Evolutionary conservation across 257 asterid genomes (phyloP), one percentile per base, ranked within the genome.

Genomic region (Solanum pimpinellifolium): DNA sequence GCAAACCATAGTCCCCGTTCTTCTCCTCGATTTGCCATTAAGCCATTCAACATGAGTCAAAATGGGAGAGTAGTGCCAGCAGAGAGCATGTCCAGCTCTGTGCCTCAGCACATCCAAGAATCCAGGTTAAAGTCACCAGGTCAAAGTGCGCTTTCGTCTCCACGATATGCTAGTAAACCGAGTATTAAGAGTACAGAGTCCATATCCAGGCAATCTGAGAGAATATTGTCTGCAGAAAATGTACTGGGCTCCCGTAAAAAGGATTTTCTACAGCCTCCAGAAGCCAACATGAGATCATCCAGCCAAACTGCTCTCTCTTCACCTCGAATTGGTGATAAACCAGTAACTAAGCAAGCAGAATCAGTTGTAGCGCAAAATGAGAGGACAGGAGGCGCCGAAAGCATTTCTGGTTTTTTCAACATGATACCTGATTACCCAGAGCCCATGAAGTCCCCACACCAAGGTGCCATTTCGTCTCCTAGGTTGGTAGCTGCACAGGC

Each of bases 1-100:
- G 93, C 90, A 29, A 86, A 37, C 83, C 90, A 75, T 69, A 91
- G 88, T 80, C 86, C 91, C 76, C 89, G 70, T 20, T 91, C 93
- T 80, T 86, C 93, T 66, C 94, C 95, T 3, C 76, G 89, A 39
- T 89, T 86, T 83, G 60, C 52, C 87, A 37, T 90, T 66, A 90
- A 78, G 69, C 62, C 88, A 37, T 46, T 86, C 37, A 87, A 85
- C 88, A 41, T 41, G 77, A 20, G 68, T 21, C 91, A 85, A 87
- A 90, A 81, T 46, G 78, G 87, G 70, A 31, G 52, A 47, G 14
- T 85, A 69, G 80, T 73, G 49, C 87, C 91, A 81, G 77, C 90
- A 41, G 87, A 90, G 62, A 69, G 87, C 86, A 70, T 69, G 33
- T 84, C 89, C 69, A 77, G 86, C 82, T 90, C 86, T 62, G 49